phyloP scores from a whole-genome alignment of 148 eudicot genomes.

The Chenopodium berlandieri region DNA sequence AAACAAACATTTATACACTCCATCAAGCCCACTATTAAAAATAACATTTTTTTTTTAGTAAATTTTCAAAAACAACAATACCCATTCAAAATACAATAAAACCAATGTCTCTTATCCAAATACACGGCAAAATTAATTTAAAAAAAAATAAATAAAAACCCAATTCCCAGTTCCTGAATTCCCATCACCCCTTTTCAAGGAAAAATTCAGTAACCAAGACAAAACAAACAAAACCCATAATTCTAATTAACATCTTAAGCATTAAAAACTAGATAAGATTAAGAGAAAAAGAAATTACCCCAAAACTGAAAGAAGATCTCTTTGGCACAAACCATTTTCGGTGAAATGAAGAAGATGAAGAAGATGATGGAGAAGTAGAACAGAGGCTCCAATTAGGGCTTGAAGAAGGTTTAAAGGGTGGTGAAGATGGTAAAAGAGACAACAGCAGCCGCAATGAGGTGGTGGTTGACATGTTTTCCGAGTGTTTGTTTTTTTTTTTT shows the following conservation, averaged over 20 bases:
- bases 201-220: background rate
- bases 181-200: background rate
- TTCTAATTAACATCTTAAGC: background rate
- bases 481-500: background rate
- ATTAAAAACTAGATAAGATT: background rate
- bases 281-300: constrained; percentile 27
- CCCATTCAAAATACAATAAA: background rate
- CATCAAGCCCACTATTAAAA: background rate
- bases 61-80: background rate
- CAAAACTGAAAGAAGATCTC: constrained; percentile 25
- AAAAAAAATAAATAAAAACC: background rate
- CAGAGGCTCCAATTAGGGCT: constrained; percentile 10
- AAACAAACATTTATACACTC: background rate
- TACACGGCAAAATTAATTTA: background rate
- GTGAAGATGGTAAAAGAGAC: constrained; percentile 23
- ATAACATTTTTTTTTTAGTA: background rate
- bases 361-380: constrained; percentile 11
- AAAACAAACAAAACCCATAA: background rate
- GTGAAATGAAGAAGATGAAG: constrained; percentile 21
- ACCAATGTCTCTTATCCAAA: background rate
- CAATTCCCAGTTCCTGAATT: background rate
- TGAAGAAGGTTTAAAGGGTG: constrained; percentile 28
- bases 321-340: constrained; percentile 29
- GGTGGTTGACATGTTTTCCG: constrained; percentile 33
- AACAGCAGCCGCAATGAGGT: constrained; percentile 35